Base-by-base conservation (phyloP, 257 asterid species). In the Solanum chmielewskii region DNA sequence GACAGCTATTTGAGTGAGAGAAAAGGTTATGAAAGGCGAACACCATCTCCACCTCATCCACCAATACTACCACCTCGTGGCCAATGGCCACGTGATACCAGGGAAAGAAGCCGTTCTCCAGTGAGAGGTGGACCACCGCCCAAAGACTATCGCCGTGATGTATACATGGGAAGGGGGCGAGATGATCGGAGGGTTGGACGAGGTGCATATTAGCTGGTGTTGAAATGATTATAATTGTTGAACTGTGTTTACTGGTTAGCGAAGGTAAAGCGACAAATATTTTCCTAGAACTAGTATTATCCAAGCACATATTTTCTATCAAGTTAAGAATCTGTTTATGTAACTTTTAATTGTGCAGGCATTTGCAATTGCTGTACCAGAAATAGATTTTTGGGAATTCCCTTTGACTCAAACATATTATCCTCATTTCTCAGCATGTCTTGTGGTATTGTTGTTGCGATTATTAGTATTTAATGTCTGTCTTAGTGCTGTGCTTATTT, bases 31-130 rank as follows among this genome's bases (percentile, higher is more conserved):
- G 97, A 92, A 47, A 89, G 96, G 87, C 91, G 97, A 87, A 89
- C 29, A 13, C 84, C 88, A 86, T 91, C 95, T 29, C 96, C 98
- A 39, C 94, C 93, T 29, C 94, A 90, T 10, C 66, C 90, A 14
- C 76, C 91, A 23, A 86, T 92, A 56, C 71, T 69, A 9, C 87
- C 91, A 45, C 93, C 93, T 60, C 93, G 93, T 31, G 94, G 95
- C 83, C 93, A 92, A 21, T 93, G 97, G 95, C 94, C 88, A 84
- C 89, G 95, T 25, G 93, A 90, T 87, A 87, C 90, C 39, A 93
- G 98, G 88, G 93, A 90, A 60, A 92, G 98, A 90, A 95, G 97
- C 85, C 92, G 96, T 47, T 94, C 98, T 83, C 98, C 98, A 6
- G 85, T 88, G 29, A 91, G 96, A 91, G 94, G 93, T 15, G 93